A percentile compares a stretch with the other conserved stretches of the same genome.
Evolutionary conservation across 305 asterid species (phyloP).

Genomic region (Withania somnifera): DNA sequence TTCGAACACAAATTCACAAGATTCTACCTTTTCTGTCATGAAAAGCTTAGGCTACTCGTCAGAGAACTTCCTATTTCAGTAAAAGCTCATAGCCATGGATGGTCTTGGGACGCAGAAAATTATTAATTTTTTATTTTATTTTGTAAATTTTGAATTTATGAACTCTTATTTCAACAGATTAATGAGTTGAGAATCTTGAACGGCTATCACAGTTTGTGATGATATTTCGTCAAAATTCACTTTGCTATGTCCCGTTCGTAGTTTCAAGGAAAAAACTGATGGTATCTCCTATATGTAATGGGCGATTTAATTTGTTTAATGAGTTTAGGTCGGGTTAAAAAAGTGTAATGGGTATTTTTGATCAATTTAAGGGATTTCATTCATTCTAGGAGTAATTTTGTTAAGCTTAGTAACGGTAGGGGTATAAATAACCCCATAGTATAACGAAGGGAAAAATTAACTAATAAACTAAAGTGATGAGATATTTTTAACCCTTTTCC

Average conservation of each 20-base stretch:
- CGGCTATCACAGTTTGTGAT: constrained; percentile 87
- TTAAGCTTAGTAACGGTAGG: too few relatives aligned
- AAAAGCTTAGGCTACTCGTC: constrained; percentile 28
- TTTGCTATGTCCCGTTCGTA: constrained; percentile 36
- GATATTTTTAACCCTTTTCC: too few relatives aligned
- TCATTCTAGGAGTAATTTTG: too few relatives aligned
- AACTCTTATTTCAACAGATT: constrained; percentile 27
- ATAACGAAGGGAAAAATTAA: too few relatives aligned
- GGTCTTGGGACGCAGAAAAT: not conserved
- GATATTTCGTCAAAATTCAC: constrained; percentile 61
- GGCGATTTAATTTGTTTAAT: too few relatives aligned
- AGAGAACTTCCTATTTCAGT: constrained; percentile 73
- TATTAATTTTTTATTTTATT: not conserved
- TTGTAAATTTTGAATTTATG: not conserved
- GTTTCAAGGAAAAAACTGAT: constrained; percentile 27
- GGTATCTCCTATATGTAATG: too few relatives aligned
- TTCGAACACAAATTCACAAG: constrained; percentile 21
- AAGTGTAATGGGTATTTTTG: too few relatives aligned
- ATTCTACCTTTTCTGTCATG: constrained; percentile 38
- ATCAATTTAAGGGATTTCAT: too few relatives aligned
- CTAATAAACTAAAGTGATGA: too few relatives aligned
- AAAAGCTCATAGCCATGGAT: constrained; percentile 2
- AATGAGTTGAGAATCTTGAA: constrained; percentile 80
- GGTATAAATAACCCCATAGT: too few relatives aligned
- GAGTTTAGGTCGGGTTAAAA: too few relatives aligned